Evolutionary conservation across 2,329 filamentous ascomycete species (phyloP), one percentile per base, ranked within the genome.

Genomic region (Cercospora zeina): DNA sequence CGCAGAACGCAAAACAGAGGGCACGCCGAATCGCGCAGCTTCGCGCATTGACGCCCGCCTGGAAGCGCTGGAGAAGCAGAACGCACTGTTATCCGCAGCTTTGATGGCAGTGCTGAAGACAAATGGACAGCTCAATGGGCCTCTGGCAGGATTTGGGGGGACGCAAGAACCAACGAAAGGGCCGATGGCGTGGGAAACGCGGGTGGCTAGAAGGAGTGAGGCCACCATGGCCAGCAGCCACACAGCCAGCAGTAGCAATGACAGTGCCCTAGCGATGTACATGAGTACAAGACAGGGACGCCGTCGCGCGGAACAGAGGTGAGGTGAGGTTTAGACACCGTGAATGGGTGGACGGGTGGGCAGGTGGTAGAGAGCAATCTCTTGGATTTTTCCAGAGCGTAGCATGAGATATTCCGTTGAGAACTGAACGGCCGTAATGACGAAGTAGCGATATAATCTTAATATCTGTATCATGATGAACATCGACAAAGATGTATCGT

Each of bases 81-180:
- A 78, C 59, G 69, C 69, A 14, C 57, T 78, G 7, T 69, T 78
- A 8, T 73, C 74, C 27, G 77, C 77, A 8, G 77, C 77, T 4
- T 66, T 78, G 24, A 74, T 76, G 68, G 77, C 76, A 5, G 74
- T 78, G 42, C 59, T 78, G 34, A 70, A 72, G 51, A 76, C 74
- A 2, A 74, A 73, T 33, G 74, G 75, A 0, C 69, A 62, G 11
- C 62, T 75, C 45, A 74, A 76, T 54, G 62, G 68, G 9, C 72
- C 72, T 9, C 49, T 65, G 21, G 21, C 64, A 24, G 56, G 53
- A 27, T 50, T 51, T 30, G 58, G 39, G 8, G 58, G 39, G 8
- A 31, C 66, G 13, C 59, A 55, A 11, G 64, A 64, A 37, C 33
- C 33, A 42, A 36, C 13, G 3, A 51, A 59, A 39, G 45, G 54